A percentile compares a stretch with the other conserved stretches of the same genome.
Evolutionary conservation across 129 eudicot species (phyloP).

Genomic region (Flaveria sonorensis): DNA sequence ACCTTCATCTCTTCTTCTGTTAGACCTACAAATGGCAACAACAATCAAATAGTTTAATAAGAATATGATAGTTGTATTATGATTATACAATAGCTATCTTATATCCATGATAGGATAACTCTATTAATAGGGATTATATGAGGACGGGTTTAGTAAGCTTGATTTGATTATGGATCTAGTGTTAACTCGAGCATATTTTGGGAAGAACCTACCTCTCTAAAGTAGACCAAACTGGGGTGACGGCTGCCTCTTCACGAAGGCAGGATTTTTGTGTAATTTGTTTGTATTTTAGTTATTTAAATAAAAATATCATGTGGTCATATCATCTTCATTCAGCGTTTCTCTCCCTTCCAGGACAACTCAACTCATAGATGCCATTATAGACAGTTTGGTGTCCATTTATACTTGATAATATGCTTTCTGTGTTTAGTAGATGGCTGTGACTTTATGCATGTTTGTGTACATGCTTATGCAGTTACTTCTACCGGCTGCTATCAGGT

Average conservation of each 20-base stretch:
- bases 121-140: not conserved
- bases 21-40: not conserved
- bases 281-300: not conserved
- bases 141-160: not conserved
- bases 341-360: not conserved
- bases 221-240: not conserved
- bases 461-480: conserved; percentile 56
- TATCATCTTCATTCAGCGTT: not conserved
- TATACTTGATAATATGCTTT: not conserved
- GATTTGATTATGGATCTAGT: not conserved
- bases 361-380: not conserved
- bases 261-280: not conserved
- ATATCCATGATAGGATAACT: not conserved
- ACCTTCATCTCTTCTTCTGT: not conserved
- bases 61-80: not conserved
- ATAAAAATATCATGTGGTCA: not conserved
- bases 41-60: not conserved
- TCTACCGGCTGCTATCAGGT: conserved; percentile 73
- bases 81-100: not conserved
- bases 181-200: not conserved
- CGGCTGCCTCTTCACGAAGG: not conserved
- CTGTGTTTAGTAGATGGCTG: not conserved
- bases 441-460: conserved; percentile 15
- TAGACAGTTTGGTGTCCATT: conserved; percentile 4
- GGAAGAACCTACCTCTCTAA: not conserved